Percentiles rank a stretch among this genome's conserved stretches.
These are phyloP conservation scores for Xerocomellus amylosporus DNA, from an alignment of 768 basidiomycete species.

Conservation along the genomic window DNA sequence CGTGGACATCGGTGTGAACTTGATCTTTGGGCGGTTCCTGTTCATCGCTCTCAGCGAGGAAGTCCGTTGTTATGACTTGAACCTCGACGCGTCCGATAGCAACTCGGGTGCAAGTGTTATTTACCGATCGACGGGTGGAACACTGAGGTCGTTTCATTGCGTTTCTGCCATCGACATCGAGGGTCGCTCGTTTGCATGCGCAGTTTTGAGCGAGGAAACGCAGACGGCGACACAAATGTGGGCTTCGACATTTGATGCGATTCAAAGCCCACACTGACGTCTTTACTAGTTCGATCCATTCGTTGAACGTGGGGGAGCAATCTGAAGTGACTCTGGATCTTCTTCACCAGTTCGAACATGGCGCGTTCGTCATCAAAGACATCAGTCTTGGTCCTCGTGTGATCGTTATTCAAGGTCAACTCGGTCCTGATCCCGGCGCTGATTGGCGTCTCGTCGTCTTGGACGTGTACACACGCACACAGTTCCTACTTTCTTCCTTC, in stretches of 20 bases:
- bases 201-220: slow-evolving; percentile 4
- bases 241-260: background rate
- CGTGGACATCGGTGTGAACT: background rate
- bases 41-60: slow-evolving; percentile 12
- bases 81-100: background rate
- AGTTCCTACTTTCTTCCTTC: background rate
- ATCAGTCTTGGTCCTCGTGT: slow-evolving; percentile 18
- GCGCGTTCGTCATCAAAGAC: background rate
- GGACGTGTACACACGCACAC: slow-evolving; percentile 15
- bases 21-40: slow-evolving; percentile 19
- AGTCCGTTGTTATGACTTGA: slow-evolving; percentile 17
- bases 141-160: slow-evolving; percentile 4
- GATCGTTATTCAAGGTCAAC: slow-evolving; percentile 2
- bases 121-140: background rate
- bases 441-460: slow-evolving; percentile 5
- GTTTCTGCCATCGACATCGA: slow-evolving; percentile 10
- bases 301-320: background rate
- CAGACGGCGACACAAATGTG: background rate
- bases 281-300: slow-evolving; percentile 7
- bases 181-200: slow-evolving; percentile 18
- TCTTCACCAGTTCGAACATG: slow-evolving; percentile 10
- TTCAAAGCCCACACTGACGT: background rate
- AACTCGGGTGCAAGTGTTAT: slow-evolving; percentile 5
- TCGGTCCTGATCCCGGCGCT: background rate
- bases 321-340: slow-evolving; percentile 9